Base-by-base conservation (phyloP, 2,329 filamentous ascomycete genomes). In the Coniella vitis region DNA sequence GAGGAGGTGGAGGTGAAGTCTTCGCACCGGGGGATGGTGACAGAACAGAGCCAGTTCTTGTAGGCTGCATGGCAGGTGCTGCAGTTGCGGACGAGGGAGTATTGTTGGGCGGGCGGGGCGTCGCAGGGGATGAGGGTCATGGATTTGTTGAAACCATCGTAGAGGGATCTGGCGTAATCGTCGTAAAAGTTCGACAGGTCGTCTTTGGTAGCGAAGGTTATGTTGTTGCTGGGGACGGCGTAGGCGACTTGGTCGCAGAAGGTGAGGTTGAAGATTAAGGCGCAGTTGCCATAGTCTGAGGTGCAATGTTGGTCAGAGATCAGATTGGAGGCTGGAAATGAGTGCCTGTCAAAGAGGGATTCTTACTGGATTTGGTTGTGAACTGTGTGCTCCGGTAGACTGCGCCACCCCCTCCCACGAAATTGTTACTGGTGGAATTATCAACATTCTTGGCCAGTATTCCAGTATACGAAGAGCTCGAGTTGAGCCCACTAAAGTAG, bases 41-140 rank as follows among this genome's bases (percentile, higher is more conserved):
- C 90, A 20, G 88, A 86, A 70, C 93, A 98, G 17, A 98, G 82
- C 93, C 93, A 98, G 60, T 83, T 75, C 65, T 94, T 96, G 75
- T 98, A 98, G 8, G 89, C 88, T 1, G 63, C 61, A 14, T 73
- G 79, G 67, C 93, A 98, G 65, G 94, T 78, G 38, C 71, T 66
- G 71, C 93, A 98, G 57, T 68, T 79, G 37, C 83, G 79, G 2
- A 81, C 86, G 13, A 97, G 80, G 1, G 90, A 95, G 69, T 95
- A 98, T 55, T 79, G 78, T 13, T 86, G 81, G 31, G 84, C 83
- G 2, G 78, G 69, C 0, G 78, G 78, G 3, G 88, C 84, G 58
- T 95, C 83, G 72, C 93, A 98, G 13, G 87, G 82, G 20, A 95
- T 79, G 62, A 96, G 90, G 55, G 85, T 81, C 35, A 98, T 73